A percentile compares a stretch with the other conserved stretches of the same genome.
These are phyloP conservation scores for Aaosphaeria pasadenensis DNA, from an alignment of 2,329 filamentous ascomycete species.

Conservation along the genomic window DNA sequence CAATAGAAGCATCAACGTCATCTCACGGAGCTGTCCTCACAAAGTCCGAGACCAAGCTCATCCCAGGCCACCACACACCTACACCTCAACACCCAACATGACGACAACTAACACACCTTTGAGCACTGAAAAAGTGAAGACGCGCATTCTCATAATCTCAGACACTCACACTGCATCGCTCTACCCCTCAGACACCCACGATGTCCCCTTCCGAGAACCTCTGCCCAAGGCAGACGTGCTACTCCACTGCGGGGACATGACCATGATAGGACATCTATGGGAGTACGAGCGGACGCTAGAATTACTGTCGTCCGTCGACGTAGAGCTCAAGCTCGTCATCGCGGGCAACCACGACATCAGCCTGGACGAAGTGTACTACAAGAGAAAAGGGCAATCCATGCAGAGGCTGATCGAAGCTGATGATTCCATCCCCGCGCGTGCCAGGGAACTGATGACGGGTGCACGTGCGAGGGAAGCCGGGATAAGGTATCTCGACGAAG, in stretches of 20 bases:
- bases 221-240: slow-evolving; percentile 53
- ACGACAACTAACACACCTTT: not conserved
- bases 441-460: slow-evolving; percentile 48
- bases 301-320: slow-evolving; percentile 49
- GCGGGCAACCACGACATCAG: slow-evolving; percentile 62
- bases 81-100: not conserved
- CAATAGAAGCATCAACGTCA: too few relatives aligned
- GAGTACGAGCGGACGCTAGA: slow-evolving; percentile 49
- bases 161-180: slow-evolving; percentile 38
- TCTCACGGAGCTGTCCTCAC: too few relatives aligned
- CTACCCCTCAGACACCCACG: slow-evolving; percentile 4
- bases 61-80: too few relatives aligned
- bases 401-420: slow-evolving; percentile 18
- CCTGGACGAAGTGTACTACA: slow-evolving; percentile 52
- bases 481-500: slow-evolving; percentile 57
- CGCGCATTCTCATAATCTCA: slow-evolving; percentile 44
- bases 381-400: slow-evolving; percentile 22
- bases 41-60: too few relatives aligned
- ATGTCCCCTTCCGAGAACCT: slow-evolving; percentile 31
- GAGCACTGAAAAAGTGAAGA: slow-evolving; percentile 21
- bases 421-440: slow-evolving; percentile 17
- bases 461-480: slow-evolving; percentile 44
- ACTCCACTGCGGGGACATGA: slow-evolving; percentile 60
- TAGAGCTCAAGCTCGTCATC: slow-evolving; percentile 60
- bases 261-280: slow-evolving; percentile 45